Evolutionary conservation across 2,329 filamentous ascomycete genomes (phyloP), one percentile per base, ranked within the genome.

Genomic region (Aspergillus sp.): DNA sequence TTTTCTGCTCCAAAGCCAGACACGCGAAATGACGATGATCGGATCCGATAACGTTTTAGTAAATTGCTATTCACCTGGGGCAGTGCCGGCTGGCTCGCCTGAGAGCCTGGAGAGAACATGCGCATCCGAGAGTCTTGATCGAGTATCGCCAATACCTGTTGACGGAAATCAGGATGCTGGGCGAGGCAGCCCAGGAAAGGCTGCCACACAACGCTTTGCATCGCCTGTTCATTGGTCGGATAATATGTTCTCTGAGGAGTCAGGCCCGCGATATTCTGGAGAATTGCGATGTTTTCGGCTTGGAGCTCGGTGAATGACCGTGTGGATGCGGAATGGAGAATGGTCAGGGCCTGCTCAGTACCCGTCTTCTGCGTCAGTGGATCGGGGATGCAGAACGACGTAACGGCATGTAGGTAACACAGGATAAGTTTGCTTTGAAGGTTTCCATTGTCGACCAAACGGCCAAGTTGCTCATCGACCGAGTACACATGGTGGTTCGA

Each of bases 381-480:
- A 58, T 78, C 75, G 4, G 66, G 63, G 3, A 76, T 49, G 17
- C 66, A 68, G 41, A 65, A 70, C 7, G 71, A 71, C 4, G 74
- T 77, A 8, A 74, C 14, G 4, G 73, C 75, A 60, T 78, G 75
- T 15, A 77, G 60, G 50, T 73, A 72, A 41, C 58, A 58, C 0
- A 84, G 70, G 17, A 79, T 76, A 0, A 89, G 70, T 52, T 81
- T 83, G 66, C 81, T 83, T 11, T 79, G 75, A 0, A 86, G 47
- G 12, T 72, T 80, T 0, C 79, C 80, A 59, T 79, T 82, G 17
- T 83, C 82, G 0, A 75, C 59, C 0, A 89, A 64, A 3, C 79
- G 72, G 0, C 83, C 79, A 0, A 89, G 76, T 1, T 69, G 68
- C 0, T 61, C 46, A 58, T 88, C 81, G 0, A 89, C 65, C 0